These are phyloP conservation scores for Suillus subluteus DNA, from an alignment of 768 basidiomycete species.

Conservation along the genomic window DNA sequence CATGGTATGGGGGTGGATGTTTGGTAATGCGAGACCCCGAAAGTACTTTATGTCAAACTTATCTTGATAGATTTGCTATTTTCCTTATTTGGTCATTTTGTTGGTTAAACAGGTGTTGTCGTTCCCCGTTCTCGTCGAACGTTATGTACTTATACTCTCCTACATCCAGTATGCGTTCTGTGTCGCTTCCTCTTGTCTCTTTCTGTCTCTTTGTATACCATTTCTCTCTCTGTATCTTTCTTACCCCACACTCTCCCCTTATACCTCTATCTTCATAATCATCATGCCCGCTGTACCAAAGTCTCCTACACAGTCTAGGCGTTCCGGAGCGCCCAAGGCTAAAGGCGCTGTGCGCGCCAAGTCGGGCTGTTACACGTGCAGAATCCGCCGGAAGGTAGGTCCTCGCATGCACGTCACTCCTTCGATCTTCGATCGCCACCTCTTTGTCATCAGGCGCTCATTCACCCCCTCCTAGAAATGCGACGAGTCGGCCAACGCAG, in stretches of 20 bases:
- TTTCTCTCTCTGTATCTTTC: conserved; percentile 21
- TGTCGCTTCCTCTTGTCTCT: conserved; percentile 16
- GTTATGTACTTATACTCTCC: conserved; percentile 37
- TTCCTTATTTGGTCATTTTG: conserved; percentile 12
- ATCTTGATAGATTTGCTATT: conserved; percentile 12
- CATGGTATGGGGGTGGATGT: conserved; percentile 26
- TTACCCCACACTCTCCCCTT: conserved; percentile 26
- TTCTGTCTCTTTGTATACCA: conserved; percentile 1
- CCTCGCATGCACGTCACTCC: conserved; percentile 4
- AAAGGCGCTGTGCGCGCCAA: conserved; percentile 86
- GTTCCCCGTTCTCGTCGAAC: conserved; percentile 23
- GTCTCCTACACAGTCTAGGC: conserved; percentile 44
- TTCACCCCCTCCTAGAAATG: conserved; percentile 62
- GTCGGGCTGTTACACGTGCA: conserved; percentile 88
- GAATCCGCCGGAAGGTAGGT: conserved; percentile 80
- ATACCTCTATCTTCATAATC: conserved; percentile 1
- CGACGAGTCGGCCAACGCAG: conserved; percentile 68
- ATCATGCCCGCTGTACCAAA: conserved; percentile 41
- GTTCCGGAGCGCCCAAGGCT: conserved; percentile 63
- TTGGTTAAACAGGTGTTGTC: conserved; percentile 7
- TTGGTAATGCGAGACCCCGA: conserved; percentile 26
- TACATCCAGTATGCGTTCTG: conserved; percentile 24
- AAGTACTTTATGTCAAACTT: conserved; percentile 1
- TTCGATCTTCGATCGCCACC: conserved; percentile 15
- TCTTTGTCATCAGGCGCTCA: conserved; percentile 19